These are phyloP conservation scores for Pleurotus platypus DNA, from an alignment of 768 basidiomycete species.

Conservation along the genomic window DNA sequence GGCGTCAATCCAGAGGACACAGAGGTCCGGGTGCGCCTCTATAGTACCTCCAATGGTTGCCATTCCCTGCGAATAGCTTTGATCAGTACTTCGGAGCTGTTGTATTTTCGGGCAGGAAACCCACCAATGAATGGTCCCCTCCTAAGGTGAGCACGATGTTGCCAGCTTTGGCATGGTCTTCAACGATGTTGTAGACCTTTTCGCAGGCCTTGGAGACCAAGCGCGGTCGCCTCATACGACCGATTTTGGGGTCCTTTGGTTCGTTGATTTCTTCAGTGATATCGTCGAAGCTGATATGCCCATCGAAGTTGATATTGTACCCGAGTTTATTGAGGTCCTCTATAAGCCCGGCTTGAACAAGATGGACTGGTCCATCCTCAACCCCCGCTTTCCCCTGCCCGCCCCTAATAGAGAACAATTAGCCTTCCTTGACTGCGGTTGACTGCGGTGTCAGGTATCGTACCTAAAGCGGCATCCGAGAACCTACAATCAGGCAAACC, in stretches of 20 bases:
- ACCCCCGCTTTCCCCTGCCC: conserved; percentile 43
- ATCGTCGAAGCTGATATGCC: conserved; percentile 56
- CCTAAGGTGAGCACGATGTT: conserved; percentile 68
- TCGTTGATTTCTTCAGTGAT: conserved; percentile 31
- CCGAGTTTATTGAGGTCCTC: conserved; percentile 57
- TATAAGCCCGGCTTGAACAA: conserved; percentile 63
- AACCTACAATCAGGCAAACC: background rate
- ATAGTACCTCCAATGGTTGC: conserved; percentile 73
- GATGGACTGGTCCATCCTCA: conserved; percentile 63
- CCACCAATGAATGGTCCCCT: conserved; percentile 71
- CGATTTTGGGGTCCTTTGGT: conserved; percentile 53
- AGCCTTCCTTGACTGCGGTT: background rate
- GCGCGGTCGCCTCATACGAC: conserved; percentile 66
- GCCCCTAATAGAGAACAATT: background rate
- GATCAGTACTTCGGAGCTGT: background rate
- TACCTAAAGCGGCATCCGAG: conserved; percentile 4
- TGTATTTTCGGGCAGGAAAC: background rate
- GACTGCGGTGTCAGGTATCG: background rate
- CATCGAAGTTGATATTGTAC: conserved; percentile 66
- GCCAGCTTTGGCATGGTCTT: conserved; percentile 54
- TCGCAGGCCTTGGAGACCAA: conserved; percentile 62
- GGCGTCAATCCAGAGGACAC: conserved; percentile 78
- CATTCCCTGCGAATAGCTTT: conserved; percentile 36
- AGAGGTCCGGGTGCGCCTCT: conserved; percentile 51
- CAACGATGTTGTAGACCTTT: conserved; percentile 52